Evolutionary conservation across 2,329 filamentous ascomycete species (phyloP), one percentile per base, ranked within the genome.

Genomic region (Colletotrichum tofieldiae): DNA sequence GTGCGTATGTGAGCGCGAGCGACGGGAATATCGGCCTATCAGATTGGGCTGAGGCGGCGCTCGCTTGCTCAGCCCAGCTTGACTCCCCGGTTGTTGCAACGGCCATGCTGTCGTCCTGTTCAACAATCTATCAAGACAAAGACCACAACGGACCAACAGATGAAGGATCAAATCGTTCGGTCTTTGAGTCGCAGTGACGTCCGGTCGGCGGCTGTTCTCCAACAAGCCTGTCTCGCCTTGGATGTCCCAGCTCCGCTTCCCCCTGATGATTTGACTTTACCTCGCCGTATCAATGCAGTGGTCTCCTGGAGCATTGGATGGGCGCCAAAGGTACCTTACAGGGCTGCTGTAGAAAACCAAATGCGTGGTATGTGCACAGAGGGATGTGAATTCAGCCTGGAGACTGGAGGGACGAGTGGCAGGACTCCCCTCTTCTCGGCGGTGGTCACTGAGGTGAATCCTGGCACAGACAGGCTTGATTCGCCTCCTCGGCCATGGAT

Each of bases 291-390:
- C 35, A 23, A 62, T n/a, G 52, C 26, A 54, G 29, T 39, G 47
- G 20, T 26, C 20, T 3, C 43, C 41, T 56, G 18, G 14, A 26
- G 49, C n/a, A 14, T 47, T 65, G 59, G 45, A 32, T 11, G 59
- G 49, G 70, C 52, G 66, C 47, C 71, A 66, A 63, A 73, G 41
- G 71, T 71, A 61, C 67, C 67, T 73, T 62, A 66, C 67, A 67
- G 67, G 41, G 51, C 71, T 71, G 67, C 67, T 66, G 43, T 65
- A 60, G 61, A 65, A 71, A 62, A 65, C 32, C 52, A 61, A 59
- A 69, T 69, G 59, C 59, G 59, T 29, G 45, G 37, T 64, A 55
- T 52, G 65, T 69, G 65, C 65, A 51, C 58, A 37, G 56, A 62
- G 49, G 51, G 56, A 65, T 59, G 54, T 18, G 35, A 49, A 23